Conservation (phyloP, 1,284 basidiomycete genomes). For the Fomitopsis pinicola region DNA sequence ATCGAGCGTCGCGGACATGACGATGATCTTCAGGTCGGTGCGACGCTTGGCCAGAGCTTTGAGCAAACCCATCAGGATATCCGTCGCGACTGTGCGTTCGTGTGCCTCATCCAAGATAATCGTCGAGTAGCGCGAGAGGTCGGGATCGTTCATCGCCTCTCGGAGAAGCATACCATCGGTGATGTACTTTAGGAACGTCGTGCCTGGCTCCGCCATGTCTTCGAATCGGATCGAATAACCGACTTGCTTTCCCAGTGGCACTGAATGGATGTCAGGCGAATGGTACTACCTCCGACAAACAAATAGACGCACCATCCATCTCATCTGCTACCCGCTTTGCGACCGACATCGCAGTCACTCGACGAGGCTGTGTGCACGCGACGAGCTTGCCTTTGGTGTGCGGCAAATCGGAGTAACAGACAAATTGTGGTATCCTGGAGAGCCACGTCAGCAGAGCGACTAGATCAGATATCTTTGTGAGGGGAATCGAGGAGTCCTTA, state of each 20-base stretch:
- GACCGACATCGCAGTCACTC: constrained; percentile 97
- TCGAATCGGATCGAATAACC: constrained; percentile 99
- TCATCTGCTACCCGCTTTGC: constrained; percentile 98
- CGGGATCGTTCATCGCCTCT: constrained; percentile 96
- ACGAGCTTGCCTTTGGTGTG: constrained; percentile 87
- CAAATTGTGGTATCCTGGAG: constrained; percentile 85
- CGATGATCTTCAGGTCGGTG: constrained; percentile 90
- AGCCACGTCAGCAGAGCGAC: not conserved
- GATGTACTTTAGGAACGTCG: constrained; percentile 97
- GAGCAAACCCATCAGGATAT: constrained; percentile 95
- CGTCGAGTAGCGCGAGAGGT: constrained; percentile 87
- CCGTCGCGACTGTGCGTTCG: constrained; percentile 96
- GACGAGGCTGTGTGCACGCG: constrained; percentile 95
- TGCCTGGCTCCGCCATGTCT: constrained; percentile 91
- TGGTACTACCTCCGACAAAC: too few relatives aligned
- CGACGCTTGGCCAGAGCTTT: constrained; percentile 78
- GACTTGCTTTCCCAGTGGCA: constrained; percentile 89
- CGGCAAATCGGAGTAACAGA: constrained; percentile 89
- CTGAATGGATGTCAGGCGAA: constrained; percentile 36
- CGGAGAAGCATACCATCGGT: constrained; percentile 97
- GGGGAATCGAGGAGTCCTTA: constrained; percentile 32
- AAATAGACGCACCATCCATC: constrained; percentile 88
- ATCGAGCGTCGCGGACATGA: constrained; percentile 99
- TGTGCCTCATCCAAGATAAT: constrained; percentile 99
- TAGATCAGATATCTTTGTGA: too few relatives aligned